Evolutionary conservation across 352 stramenopile species (phyloP), one percentile per base, ranked within the genome.

Genomic region (Globisporangium iwayamae): DNA sequence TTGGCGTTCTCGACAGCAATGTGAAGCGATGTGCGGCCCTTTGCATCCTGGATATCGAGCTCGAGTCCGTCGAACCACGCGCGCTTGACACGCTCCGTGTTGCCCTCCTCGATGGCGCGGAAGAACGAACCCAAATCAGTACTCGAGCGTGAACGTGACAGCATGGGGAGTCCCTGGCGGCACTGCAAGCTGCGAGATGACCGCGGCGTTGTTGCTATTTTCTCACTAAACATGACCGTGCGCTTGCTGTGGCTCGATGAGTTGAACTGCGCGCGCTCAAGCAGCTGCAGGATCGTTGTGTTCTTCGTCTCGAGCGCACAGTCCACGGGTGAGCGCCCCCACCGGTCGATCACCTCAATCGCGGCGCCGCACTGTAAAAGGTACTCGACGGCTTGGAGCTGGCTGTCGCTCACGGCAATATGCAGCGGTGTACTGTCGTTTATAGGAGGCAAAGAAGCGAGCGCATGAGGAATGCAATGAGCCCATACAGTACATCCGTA

Each of bases 71-170:
- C 70, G 22, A 94, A 75, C 85, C 85, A 94, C 11, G 75, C 74
- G 16, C 83, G 74, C 67, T 94, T 94, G n/a, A 94, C 72, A 39
- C 81, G 82, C 50, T 92, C 85, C 0, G 78, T 83, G 58, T 94
- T 81, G 25, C 85, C 85, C 20, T 74, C 63, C 47, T 84, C 64
- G 38, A 94, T 75, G 3, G 83, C 84, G 10, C 57, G 73, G 56
- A 90, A 90, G 41, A 87, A 85, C n/a, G 70, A 62, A 6, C 59
- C 58, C 10, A 87, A 57, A 28, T 88, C 78, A 2, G 62, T 60
- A 59, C 55, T 84, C 7, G 78, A 87, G 1, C 55, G 56, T 18
- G 36, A 75, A 36, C 67, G 65, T 52, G 62, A 65, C 36, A 39
- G 4, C 47, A 74, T 65, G 56, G 56, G 54, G 20, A 50, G 41